These are phyloP conservation scores for Vitis labrusca DNA, from an alignment of 164 flowering plant species.

Conservation along the genomic window DNA sequence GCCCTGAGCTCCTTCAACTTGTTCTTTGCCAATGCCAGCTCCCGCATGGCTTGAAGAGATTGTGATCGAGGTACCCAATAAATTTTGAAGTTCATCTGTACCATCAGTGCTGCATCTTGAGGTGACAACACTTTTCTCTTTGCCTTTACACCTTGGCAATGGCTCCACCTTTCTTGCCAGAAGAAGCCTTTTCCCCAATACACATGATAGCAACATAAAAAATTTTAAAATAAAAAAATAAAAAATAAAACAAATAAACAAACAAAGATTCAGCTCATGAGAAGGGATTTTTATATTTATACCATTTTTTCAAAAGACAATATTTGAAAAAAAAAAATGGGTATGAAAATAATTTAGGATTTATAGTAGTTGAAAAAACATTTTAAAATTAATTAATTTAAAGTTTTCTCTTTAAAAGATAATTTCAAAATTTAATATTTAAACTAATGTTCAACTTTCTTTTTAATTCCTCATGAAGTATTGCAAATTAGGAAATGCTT, in stretches of 20 bases:
- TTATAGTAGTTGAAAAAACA: no score
- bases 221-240: not conserved
- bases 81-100: not conserved
- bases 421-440: not conserved
- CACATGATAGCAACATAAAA: not conserved
- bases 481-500: no score
- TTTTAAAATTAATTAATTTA: no score
- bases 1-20: conserved; percentile 7
- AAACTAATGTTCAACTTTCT: not conserved
- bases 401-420: not conserved
- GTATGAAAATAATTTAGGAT: no score
- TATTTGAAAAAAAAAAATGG: no score
- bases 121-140: not conserved
- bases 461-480: no score
- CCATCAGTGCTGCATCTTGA: conserved; percentile 5
- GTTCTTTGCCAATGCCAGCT: not conserved
- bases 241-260: no score
- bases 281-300: no score
- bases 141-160: not conserved
- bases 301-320: no score
- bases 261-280: no score
- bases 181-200: not conserved
- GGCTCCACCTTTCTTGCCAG: not conserved
- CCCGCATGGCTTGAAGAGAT: not conserved
- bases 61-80: conserved; percentile 1